Evolutionary conservation across 2,329 filamentous ascomycete species (phyloP), one percentile per base, ranked within the genome.

Genomic region (Zalaria sp.): DNA sequence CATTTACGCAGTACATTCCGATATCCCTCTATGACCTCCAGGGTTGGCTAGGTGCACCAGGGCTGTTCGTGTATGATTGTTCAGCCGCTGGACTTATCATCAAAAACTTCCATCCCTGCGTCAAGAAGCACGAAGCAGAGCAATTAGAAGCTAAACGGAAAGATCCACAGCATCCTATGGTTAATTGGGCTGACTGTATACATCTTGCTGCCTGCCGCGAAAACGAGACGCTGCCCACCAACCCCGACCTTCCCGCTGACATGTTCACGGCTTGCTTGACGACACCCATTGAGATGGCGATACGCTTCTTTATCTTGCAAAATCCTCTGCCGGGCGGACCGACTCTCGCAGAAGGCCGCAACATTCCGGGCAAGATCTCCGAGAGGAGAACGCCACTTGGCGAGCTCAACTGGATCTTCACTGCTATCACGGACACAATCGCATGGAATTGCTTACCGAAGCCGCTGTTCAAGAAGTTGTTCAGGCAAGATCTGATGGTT

Each of bases 321-420:
- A 95, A 95, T 47, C 87, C 87, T 1, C 60, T 83, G 2, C 55
- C 57, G 5, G 53, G 53, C 26, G 75, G 74, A 34, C 67, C 94
- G 43, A 81, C 77, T 2, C 76, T 89, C 3, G 84, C 91, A 46
- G 77, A 89, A 51, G 88, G 89, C 35, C 83, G 86, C 60, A 84
- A 86, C 54, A 81, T 98, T 11, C 88, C 89, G 3, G 91, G 91
- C 29, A 80, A 87, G 47, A 74, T 96, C 35, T 89, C 94, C 56
- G 91, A 98, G 62, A 76, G 91, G 46, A 75, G 91, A 55, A 96
- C 91, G 39, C 91, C 91, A 5, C 72, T 98, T 29, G 91, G 91
- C 47, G 91, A 98, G 64, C 69, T 98, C 9, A 98, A 98, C 56
- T 98, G 91, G 91, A 98, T 98, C 31, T 96, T 98, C 57, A 98